Evolutionary conservation across 2,329 filamentous ascomycete genomes (phyloP).

Genomic region (Zymoseptoria brevis): DNA sequence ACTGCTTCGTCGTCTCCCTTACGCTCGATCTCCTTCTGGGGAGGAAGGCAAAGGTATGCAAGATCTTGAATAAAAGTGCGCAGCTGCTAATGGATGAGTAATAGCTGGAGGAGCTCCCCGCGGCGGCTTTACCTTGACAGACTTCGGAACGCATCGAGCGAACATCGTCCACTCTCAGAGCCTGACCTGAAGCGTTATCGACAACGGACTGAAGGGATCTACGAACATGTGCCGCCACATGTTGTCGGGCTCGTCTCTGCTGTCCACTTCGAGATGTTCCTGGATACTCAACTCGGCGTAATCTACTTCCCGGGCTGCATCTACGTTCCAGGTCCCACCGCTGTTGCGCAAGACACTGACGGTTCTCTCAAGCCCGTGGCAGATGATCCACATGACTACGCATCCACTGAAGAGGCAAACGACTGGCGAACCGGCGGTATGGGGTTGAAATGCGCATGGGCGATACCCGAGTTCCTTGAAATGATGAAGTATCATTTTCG

Average conservation of each 20-base stretch:
- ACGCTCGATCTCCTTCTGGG: neutral
- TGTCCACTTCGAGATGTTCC: neutral
- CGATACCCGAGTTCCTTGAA: neutral
- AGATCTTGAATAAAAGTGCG: too few relatives aligned
- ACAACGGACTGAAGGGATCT: neutral
- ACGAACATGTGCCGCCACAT: neutral
- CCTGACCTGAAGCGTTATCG: too few relatives aligned
- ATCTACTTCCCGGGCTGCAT: neutral
- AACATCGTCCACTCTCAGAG: neutral
- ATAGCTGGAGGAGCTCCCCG: neutral
- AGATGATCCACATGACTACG: too few relatives aligned
- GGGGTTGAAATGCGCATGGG: neutral
- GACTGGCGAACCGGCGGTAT: neutral
- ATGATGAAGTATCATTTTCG: constrained; percentile 1
- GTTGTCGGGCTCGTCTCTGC: neutral
- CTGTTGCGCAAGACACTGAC: too few relatives aligned
- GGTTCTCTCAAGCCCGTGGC: too few relatives aligned
- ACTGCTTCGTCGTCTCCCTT: constrained; percentile 5
- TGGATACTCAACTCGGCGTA: constrained; percentile 1
- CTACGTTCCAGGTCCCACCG: neutral
- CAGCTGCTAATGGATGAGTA: too few relatives aligned
- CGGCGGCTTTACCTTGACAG: neutral
- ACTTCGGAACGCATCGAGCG: neutral
- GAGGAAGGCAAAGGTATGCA: neutral
- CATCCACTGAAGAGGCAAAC: neutral